phyloP scores from a whole-genome alignment of 345 rosid genomes.

The Firmiana major region DNA sequence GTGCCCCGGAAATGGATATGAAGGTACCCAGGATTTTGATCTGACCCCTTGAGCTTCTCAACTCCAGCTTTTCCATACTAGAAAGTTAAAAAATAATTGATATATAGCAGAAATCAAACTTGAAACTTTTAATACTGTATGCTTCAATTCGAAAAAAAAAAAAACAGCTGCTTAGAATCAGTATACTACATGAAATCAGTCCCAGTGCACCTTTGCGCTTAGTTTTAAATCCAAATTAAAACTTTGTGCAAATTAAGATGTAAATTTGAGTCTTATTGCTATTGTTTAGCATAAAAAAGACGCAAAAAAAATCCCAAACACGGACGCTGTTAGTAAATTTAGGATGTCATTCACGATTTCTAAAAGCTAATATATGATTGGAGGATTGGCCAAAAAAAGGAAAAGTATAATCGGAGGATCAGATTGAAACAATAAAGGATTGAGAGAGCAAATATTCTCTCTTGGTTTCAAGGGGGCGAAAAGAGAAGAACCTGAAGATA shows the following conservation, averaged over 20 bases:
- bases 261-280: not conserved
- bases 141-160: not conserved
- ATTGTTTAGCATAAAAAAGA: not conserved
- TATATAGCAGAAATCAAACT: not conserved
- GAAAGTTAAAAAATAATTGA: not conserved
- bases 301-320: not conserved
- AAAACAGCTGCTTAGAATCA: not conserved
- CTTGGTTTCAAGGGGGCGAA: not conserved
- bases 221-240: not conserved
- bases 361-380: not conserved
- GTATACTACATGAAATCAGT: too few relatives aligned
- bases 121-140: not conserved
- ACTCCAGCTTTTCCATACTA: conserved; percentile 46
- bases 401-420: not conserved
- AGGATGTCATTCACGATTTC: not conserved
- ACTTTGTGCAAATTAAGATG: not conserved
- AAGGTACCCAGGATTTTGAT: conserved; percentile 41
- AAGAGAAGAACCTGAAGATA: conserved; percentile 45
- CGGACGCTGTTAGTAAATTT: not conserved
- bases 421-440: too few relatives aligned
- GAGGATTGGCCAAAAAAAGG: too few relatives aligned
- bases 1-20: conserved; percentile 45
- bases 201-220: not conserved
- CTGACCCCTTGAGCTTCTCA: conserved; percentile 33
- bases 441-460: not conserved